These are phyloP conservation scores for Fraxinus platypoda DNA, from an alignment of 305 asterid species.

Conservation along the genomic window DNA sequence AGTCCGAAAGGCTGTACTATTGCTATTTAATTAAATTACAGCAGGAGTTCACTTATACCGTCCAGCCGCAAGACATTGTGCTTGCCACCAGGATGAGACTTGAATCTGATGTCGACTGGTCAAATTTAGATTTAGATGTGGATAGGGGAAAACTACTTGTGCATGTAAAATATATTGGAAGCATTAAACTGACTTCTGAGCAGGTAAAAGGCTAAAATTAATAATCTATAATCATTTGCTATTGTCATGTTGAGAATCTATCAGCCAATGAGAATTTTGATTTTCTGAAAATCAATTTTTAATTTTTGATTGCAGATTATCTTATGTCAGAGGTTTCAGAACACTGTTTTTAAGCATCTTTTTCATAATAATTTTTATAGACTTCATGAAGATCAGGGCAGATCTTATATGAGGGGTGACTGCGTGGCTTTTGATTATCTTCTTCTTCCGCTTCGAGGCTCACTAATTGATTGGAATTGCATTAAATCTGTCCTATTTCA, in stretches of 20 bases:
- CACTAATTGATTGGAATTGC: slow-evolving; percentile 52
- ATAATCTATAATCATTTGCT: not conserved
- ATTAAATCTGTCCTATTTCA: slow-evolving; percentile 35
- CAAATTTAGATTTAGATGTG: slow-evolving; percentile 46
- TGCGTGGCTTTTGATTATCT: slow-evolving; percentile 50
- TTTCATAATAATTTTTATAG: slow-evolving; percentile 44
- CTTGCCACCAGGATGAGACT: slow-evolving; percentile 54
- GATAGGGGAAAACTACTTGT: slow-evolving; percentile 47
- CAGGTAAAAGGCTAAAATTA: slow-evolving; percentile 39
- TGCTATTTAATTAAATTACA: slow-evolving; percentile 55
- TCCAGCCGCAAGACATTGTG: slow-evolving; percentile 45
- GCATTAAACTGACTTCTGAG: slow-evolving; percentile 28
- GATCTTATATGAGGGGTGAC: slow-evolving; percentile 18
- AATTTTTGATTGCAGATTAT: slow-evolving; percentile 44
- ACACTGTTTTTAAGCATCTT: slow-evolving; percentile 48
- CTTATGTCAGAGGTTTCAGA: slow-evolving; percentile 58
- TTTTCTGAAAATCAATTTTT: slow-evolving; percentile 2
- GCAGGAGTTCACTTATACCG: slow-evolving; percentile 30
- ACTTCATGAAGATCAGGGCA: slow-evolving; percentile 31
- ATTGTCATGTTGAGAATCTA: not conserved
- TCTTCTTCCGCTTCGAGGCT: slow-evolving; percentile 49
- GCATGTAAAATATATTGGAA: slow-evolving; percentile 35
- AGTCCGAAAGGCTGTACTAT: slow-evolving; percentile 29
- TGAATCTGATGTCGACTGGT: slow-evolving; percentile 33
- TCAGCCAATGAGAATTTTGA: not conserved